Evolutionary conservation across 73 alveolate species (phyloP).

Genomic region (Durusdinium trenchii): DNA sequence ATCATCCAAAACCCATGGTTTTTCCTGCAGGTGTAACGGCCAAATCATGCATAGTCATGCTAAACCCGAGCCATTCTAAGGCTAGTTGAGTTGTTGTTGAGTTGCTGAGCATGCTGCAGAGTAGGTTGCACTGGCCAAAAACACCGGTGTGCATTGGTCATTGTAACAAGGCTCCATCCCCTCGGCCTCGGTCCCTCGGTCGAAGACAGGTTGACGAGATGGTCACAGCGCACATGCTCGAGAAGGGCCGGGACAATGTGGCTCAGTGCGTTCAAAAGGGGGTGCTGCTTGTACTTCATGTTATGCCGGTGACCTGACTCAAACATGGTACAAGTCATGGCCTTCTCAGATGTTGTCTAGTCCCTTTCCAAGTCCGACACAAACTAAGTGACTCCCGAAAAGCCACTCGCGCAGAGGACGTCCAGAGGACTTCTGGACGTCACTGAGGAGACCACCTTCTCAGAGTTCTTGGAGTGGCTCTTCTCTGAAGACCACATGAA

Average conservation of each 20-base stretch:
- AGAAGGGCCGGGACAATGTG: not conserved
- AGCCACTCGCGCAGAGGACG: not conserved
- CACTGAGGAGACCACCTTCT: slow-evolving; percentile 47
- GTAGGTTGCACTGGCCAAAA: too few relatives aligned
- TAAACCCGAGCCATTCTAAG: too few relatives aligned
- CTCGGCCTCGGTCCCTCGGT: not conserved
- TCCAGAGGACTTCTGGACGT: not conserved
- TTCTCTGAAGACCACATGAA: slow-evolving; percentile 28
- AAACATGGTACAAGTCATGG: too few relatives aligned
- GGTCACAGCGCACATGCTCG: slow-evolving; percentile 45
- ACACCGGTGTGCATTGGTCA: too few relatives aligned
- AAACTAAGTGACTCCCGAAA: too few relatives aligned
- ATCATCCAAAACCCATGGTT: too few relatives aligned
- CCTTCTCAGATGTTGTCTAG: not conserved
- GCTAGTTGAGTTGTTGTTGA: too few relatives aligned
- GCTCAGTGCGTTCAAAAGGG: not conserved
- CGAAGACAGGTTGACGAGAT: slow-evolving; percentile 53
- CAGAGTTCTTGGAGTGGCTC: slow-evolving; percentile 53
- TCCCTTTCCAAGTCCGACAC: too few relatives aligned
- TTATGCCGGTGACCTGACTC: not conserved
- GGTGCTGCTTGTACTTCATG: not conserved
- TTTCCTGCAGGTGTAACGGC: too few relatives aligned
- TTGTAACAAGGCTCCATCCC: too few relatives aligned
- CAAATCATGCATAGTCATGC: too few relatives aligned
- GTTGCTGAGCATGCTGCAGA: too few relatives aligned